phyloP scores from a whole-genome alignment of 139 green algal species.

The Pseudopediastrum boryanum region DNA sequence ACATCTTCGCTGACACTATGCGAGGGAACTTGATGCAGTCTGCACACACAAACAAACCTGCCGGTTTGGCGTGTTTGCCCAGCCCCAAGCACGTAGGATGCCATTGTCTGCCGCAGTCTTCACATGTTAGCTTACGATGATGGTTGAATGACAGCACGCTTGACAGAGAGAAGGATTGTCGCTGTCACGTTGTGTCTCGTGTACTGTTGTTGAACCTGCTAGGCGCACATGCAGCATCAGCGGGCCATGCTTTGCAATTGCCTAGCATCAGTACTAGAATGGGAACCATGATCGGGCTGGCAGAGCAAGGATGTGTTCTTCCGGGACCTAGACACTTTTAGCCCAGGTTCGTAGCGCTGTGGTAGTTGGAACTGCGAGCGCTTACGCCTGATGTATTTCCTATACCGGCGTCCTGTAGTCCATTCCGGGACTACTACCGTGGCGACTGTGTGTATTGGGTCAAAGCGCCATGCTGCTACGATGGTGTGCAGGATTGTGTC shows the following conservation, averaged over 20 bases:
- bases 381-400: not conserved
- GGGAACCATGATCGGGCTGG: not conserved
- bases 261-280: not conserved
- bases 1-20: not conserved
- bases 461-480: not conserved
- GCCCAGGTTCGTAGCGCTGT: not conserved
- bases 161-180: not conserved
- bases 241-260: not conserved
- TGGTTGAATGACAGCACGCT: not conserved
- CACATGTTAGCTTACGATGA: not conserved
- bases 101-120: not conserved
- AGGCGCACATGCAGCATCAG: not conserved
- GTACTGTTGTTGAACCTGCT: not conserved
- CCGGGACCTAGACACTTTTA: not conserved
- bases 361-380: not conserved
- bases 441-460: not conserved
- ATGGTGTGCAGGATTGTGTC: not conserved
- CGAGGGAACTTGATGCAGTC: not conserved
- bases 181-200: too few relatives aligned
- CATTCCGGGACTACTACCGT: constrained; percentile 21
- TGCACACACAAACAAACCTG: not conserved
- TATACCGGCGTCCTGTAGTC: not conserved
- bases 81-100: not conserved
- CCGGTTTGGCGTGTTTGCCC: not conserved
- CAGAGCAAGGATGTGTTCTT: not conserved